A percentile compares a stretch with the other conserved stretches of the same genome.
Evolutionary conservation across 1,284 basidiomycete species (phyloP).

Genomic region (Heterobasidion parviporum): DNA sequence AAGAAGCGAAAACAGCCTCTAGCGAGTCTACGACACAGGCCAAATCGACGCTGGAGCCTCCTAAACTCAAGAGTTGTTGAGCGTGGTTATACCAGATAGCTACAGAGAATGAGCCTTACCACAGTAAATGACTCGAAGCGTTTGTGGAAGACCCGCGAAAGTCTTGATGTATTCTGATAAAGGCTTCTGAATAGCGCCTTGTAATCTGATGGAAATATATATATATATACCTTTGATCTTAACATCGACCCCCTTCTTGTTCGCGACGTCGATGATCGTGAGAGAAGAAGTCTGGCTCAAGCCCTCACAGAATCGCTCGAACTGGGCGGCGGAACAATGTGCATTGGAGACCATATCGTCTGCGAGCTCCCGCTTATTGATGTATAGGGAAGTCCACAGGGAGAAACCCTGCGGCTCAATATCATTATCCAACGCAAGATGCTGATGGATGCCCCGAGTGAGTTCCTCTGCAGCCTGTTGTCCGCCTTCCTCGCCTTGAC

Average conservation of each 20-base stretch:
- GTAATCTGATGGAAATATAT: background rate
- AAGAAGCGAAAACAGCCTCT: slow-evolving; percentile 9
- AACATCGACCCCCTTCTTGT: slow-evolving; percentile 51
- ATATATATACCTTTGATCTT: slow-evolving; percentile 62
- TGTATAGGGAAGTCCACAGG: slow-evolving; percentile 66
- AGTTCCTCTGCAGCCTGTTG: slow-evolving; percentile 56
- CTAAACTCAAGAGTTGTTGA: slow-evolving; percentile 9
- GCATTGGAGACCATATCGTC: slow-evolving; percentile 40
- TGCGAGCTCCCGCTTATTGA: slow-evolving; percentile 49
- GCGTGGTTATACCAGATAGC: background rate
- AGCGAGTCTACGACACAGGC: slow-evolving; percentile 26
- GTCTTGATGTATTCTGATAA: slow-evolving; percentile 63
- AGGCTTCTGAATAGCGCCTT: too few relatives aligned
- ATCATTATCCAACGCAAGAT: slow-evolving; percentile 49
- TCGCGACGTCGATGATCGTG: slow-evolving; percentile 63
- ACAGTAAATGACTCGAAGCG: slow-evolving; percentile 63
- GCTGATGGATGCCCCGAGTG: slow-evolving; percentile 55
- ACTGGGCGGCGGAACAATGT: slow-evolving; percentile 53
- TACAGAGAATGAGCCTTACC: slow-evolving; percentile 30
- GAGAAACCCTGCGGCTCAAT: slow-evolving; percentile 49
- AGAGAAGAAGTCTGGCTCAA: slow-evolving; percentile 68
- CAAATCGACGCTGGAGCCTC: slow-evolving; percentile 20
- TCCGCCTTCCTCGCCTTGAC: slow-evolving; percentile 61
- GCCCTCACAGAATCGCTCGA: slow-evolving; percentile 60
- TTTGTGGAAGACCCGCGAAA: slow-evolving; percentile 69